Percentiles rank a stretch among this genome's conserved stretches.
Evolutionary conservation across 2,329 filamentous ascomycete species (phyloP).

Genomic region (Epicoccum nigrum): DNA sequence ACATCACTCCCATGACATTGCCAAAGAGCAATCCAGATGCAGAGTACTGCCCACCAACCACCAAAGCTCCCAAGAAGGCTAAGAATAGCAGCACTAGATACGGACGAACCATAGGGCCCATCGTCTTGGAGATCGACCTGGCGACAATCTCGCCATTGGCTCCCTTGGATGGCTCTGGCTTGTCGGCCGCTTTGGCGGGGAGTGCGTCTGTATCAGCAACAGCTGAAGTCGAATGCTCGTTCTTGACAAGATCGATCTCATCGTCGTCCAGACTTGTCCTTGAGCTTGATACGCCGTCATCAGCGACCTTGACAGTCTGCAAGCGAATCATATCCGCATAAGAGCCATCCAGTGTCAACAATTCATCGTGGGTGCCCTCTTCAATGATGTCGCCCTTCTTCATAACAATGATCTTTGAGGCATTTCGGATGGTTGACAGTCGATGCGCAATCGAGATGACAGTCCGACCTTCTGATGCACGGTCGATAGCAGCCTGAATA

Average conservation of each 20-base stretch:
- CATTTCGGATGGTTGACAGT: constrained; percentile 45
- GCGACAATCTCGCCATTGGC: constrained; percentile 26
- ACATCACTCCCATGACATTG: constrained; percentile 63
- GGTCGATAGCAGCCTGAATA: constrained; percentile 55
- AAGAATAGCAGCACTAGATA: constrained; percentile 54
- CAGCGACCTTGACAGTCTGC: constrained; percentile 55
- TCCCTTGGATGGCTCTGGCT: constrained; percentile 16
- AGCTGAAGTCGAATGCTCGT: constrained; percentile 26
- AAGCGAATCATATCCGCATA: constrained; percentile 59
- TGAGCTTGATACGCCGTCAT: constrained; percentile 28
- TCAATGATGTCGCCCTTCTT: constrained; percentile 46
- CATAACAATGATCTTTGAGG: constrained; percentile 50
- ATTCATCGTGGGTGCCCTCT: constrained; percentile 44
- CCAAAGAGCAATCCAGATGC: constrained; percentile 66
- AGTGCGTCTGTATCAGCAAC: constrained; percentile 15
- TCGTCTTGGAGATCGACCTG: constrained; percentile 38
- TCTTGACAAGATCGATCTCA: constrained; percentile 27
- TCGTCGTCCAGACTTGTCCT: constrained; percentile 28
- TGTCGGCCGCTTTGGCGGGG: not conserved
- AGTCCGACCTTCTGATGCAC: constrained; percentile 42
- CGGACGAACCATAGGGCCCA: constrained; percentile 51
- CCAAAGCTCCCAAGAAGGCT: constrained; percentile 57
- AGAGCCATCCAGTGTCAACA: constrained; percentile 46
- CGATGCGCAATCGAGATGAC: constrained; percentile 49
- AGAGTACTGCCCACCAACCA: constrained; percentile 65